Base-by-base conservation (phyloP, 2,329 filamentous ascomycete genomes). In the Fusarium buharicum region DNA sequence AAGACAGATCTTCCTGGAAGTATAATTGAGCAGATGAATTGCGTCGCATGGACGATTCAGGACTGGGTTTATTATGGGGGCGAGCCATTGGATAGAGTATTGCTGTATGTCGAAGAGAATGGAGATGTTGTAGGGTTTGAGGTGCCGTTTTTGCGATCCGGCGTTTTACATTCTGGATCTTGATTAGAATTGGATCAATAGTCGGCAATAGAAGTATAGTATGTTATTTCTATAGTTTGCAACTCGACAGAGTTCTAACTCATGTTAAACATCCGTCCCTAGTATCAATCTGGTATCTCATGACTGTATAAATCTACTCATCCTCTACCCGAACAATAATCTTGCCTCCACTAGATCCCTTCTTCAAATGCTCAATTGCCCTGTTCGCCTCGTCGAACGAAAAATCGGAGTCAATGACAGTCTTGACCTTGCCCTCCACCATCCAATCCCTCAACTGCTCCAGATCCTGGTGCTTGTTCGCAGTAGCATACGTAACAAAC, bases 321-420 rank as follows among this genome's bases (percentile, higher is more conserved):
- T 49, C 55, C 11, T 60, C 50, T 45, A 72, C 64, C 5, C 62
- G 61, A 24, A 79, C 66, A 33, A 90, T 77, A 64, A 90, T 76
- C 77, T 90, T 90, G 0, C 88, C 88, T 47, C 76, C 82, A 4
- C 82, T 78, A n/a, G 84, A 79, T 0, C 84, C 84, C 3, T 80
- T 83, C 75, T 85, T 86, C 66, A 90, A 69, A 59, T 80, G 83
- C 72, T 82, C 79, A 73, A 83, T 87, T 3, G 86, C 88, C 68
- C 82, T 78, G 1, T 77, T 74, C 2, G 78, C 81, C 51, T 90
- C 82, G 16, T 84, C 81, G 69, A 87, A 86, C 18, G 79, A 77
- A 66, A 81, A 88, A 3, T 77, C 77, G 30, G 78, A 77, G 69
- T 88, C 86, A 30, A 89, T 71, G 1, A 86, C 76, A 5, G 81